Base-by-base conservation (phyloP, 2,329 filamentous ascomycete species). In the Lomentospora prolificans region DNA sequence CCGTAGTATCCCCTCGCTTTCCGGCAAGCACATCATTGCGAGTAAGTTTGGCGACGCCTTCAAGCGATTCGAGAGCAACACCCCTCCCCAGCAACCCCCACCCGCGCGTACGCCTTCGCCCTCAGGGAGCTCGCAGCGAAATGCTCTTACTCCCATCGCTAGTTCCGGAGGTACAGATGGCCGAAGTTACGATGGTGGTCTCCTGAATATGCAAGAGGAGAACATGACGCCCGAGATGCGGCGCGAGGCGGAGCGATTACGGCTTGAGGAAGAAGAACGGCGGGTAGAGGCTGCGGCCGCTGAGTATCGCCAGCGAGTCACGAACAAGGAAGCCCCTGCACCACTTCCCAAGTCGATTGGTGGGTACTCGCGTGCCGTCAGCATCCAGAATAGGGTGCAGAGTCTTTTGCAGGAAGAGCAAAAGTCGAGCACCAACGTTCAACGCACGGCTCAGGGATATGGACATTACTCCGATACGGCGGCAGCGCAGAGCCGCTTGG, bases 41-140 rank as follows among this genome's bases (percentile, higher is more conserved):
- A 89, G 90, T 24, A 90, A 87, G 62, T 96, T 97, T 67, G 90
- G 91, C 0, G 91, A 96, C 64, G 91, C 92, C 3, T 96, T 97
- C 72, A 90, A 92, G 65, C 81, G 87, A 4, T 97, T 97, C 62
- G 94, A 99, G 68, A 77, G 75, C 24, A 79, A 75, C 58, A 69
- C 57, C 33, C 27, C 53, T 2, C 36, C 53, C 9, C 33, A 3
- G 31, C 27, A 51, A 22, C 60, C 61, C 9, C 64, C 63, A 14
- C 66, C 62, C n/a, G 64, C 62, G 5, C 71, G 75, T 33, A 74
- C 75, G 12, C 73, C 76, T 1, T 80, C 78, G 4, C 78, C 76
- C 3, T 68, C 74, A 25, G 77, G 75, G 62, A 75, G 75, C 55
- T 63, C 69, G 27, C 77, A 71, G 60, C 76, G 65, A 58, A 75